Conservation (phyloP, 192 early-diverging fungal genomes). For the Coemansia sp. region DNA sequence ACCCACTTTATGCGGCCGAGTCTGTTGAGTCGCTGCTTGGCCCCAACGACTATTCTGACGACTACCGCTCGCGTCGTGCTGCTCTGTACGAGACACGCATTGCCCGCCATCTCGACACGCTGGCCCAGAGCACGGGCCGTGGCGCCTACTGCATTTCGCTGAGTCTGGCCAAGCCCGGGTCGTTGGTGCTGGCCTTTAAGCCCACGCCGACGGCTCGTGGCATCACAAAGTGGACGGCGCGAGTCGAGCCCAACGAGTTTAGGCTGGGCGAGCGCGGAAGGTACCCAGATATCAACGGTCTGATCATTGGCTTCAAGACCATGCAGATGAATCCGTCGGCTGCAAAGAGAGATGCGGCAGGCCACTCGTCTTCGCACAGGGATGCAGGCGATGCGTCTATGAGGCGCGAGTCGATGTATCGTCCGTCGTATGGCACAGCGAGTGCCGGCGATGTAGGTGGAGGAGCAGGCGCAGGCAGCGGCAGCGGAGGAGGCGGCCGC, state of each 20-base stretch:
- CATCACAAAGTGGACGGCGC: slow-evolving; percentile 65
- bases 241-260: slow-evolving; percentile 75
- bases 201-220: slow-evolving; percentile 59
- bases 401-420: not conserved
- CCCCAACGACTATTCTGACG: slow-evolving; percentile 19
- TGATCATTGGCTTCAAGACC: slow-evolving; percentile 74
- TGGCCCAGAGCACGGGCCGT: slow-evolving; percentile 56
- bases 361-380: not conserved
- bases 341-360: not conserved
- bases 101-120: slow-evolving; percentile 45
- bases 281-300: slow-evolving; percentile 64
- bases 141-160: slow-evolving; percentile 83
- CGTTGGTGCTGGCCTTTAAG: slow-evolving; percentile 75
- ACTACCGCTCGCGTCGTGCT: slow-evolving; percentile 12
- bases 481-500: not conserved
- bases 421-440: not conserved
- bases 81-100: slow-evolving; percentile 48
- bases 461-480: not conserved
- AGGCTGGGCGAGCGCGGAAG: slow-evolving; percentile 61
- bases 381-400: not conserved
- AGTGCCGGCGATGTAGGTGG: not conserved
- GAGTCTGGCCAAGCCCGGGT: slow-evolving; percentile 62
- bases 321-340: slow-evolving; percentile 51
- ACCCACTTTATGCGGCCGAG: slow-evolving; percentile 58
- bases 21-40: slow-evolving; percentile 8